Conservation (phyloP, 2,329 filamentous ascomycete species). For the Neophaeococcomyces aloes region DNA sequence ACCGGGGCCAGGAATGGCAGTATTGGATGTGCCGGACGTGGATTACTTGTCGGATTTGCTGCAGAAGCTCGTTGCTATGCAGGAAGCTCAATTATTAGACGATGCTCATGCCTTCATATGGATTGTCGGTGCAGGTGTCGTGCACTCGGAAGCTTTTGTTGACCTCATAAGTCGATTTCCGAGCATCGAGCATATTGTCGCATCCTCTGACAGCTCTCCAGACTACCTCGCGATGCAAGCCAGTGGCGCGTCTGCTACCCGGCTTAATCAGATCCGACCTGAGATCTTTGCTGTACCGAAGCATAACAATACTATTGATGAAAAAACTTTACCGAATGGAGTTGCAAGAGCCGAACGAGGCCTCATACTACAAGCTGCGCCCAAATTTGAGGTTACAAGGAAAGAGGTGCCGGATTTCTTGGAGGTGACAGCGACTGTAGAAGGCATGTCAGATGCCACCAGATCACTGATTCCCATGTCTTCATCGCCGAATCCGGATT, state of each 20-base stretch:
- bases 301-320: slow-evolving; percentile 43
- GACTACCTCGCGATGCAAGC: slow-evolving; percentile 65
- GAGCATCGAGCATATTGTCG: slow-evolving; percentile 62
- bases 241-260: slow-evolving; percentile 54
- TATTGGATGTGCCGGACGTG: slow-evolving; percentile 65
- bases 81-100: slow-evolving; percentile 47
- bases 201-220: slow-evolving; percentile 60
- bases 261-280: slow-evolving; percentile 61
- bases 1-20: slow-evolving; percentile 61
- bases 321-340: neutral
- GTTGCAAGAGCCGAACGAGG: slow-evolving; percentile 3
- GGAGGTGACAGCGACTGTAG: neutral
- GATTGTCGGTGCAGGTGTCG: slow-evolving; percentile 63
- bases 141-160: slow-evolving; percentile 51
- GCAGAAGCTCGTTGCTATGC: slow-evolving; percentile 40
- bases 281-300: slow-evolving; percentile 61
- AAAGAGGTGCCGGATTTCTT: neutral
- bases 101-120: slow-evolving; percentile 64
- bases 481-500: neutral
- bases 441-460: neutral
- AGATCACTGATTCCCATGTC: neutral
- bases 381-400: neutral
- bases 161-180: slow-evolving; percentile 57
- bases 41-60: slow-evolving; percentile 63
- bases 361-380: slow-evolving; percentile 3